Conservation (phyloP, 2,329 filamentous ascomycete species). For the Grosmannia serpens region DNA sequence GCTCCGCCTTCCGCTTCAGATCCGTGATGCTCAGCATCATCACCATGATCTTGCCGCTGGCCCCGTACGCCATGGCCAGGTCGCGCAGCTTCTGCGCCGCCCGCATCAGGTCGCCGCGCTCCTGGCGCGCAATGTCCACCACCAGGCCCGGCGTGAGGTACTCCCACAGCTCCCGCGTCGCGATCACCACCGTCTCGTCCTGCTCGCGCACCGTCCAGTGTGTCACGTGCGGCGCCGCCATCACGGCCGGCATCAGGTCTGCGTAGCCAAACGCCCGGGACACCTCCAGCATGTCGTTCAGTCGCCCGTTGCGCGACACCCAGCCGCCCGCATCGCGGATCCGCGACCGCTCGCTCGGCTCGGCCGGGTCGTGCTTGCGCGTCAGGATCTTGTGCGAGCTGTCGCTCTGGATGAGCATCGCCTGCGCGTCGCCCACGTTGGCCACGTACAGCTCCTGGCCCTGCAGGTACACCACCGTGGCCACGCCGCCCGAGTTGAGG, state of each 20-base stretch:
- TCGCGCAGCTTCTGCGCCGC: constrained; percentile 91
- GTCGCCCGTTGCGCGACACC: constrained; percentile 85
- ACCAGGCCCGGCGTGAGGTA: constrained; percentile 82
- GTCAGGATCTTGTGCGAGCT: constrained; percentile 76
- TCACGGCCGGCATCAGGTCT: constrained; percentile 81
- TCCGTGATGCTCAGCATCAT: constrained; percentile 96
- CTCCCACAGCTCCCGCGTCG: constrained; percentile 90
- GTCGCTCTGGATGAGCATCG: constrained; percentile 87
- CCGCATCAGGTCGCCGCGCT: constrained; percentile 83
- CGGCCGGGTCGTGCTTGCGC: constrained; percentile 84
- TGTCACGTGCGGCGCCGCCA: constrained; percentile 76
- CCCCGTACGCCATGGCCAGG: constrained; percentile 88
- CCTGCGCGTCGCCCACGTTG: constrained; percentile 91
- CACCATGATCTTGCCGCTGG: constrained; percentile 92
- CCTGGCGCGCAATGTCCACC: constrained; percentile 80
- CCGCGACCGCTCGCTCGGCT: constrained; percentile 69
- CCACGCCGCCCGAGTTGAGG: constrained; percentile 78
- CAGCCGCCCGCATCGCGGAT: constrained; percentile 93
- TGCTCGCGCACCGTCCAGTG: constrained; percentile 71
- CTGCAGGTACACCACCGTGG: constrained; percentile 81
- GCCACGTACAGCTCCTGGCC: constrained; percentile 86
- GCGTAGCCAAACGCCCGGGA: constrained; percentile 93
- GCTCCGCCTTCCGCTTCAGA: constrained; percentile 69
- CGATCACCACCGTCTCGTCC: constrained; percentile 87
- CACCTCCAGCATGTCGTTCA: constrained; percentile 85